Evolutionary conservation across 257 asterid genomes (phyloP).

Genomic region (Marsdenia floribunda): DNA sequence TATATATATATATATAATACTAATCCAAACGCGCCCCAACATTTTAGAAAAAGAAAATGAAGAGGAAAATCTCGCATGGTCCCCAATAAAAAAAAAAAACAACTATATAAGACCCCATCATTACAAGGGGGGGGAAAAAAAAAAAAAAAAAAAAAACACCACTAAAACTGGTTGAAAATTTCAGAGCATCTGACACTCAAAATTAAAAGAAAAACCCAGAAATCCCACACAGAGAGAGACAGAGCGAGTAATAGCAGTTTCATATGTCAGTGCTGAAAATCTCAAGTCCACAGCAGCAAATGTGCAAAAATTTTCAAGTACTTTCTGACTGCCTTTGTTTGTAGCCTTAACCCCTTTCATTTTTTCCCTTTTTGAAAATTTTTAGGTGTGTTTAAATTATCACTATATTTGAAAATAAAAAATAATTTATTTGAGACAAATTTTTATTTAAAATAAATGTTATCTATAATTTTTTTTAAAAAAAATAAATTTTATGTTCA

Average conservation of each 20-base stretch:
- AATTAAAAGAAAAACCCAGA: neutral
- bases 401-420: no score
- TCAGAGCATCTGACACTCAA: conserved; percentile 3
- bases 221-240: neutral
- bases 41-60: neutral
- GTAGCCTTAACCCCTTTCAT: neutral
- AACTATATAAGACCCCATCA: neutral
- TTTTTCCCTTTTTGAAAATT: no score
- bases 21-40: no score
- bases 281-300: conserved; percentile 7
- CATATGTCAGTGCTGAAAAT: conserved; percentile 17
- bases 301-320: conserved; percentile 8
- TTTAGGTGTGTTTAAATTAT: no score
- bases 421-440: no score
- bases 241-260: neutral
- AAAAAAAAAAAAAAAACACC: neutral
- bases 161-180: conserved; percentile 8
- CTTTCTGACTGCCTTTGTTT: conserved; percentile 2
- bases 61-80: neutral
- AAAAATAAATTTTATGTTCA: no score
- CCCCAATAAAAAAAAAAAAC: neutral
- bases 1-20: no score
- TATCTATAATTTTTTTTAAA: no score
- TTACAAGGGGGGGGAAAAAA: neutral
- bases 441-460: no score